A percentile compares a stretch with the other conserved stretches of the same genome.
Evolutionary conservation across 768 basidiomycete species (phyloP).

Genomic region (Amanita rubescens): DNA sequence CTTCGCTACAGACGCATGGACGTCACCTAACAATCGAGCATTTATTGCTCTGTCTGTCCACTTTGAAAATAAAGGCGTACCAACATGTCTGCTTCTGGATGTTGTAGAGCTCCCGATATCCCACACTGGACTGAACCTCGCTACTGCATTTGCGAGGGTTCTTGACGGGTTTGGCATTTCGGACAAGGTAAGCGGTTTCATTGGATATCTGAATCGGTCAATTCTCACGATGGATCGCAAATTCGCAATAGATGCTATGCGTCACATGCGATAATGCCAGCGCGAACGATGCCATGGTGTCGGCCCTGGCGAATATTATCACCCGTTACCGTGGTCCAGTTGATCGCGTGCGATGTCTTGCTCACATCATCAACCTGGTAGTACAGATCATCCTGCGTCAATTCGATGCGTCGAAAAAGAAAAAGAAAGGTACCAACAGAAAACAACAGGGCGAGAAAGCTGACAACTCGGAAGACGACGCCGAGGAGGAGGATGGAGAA

Average conservation of each 20-base stretch:
- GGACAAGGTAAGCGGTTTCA: constrained; percentile 20
- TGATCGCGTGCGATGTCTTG: too few relatives aligned
- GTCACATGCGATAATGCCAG: constrained; percentile 29
- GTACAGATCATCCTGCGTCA: too few relatives aligned
- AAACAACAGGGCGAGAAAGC: too few relatives aligned
- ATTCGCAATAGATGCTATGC: constrained; percentile 19
- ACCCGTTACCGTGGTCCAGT: not conserved
- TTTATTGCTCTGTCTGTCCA: constrained; percentile 27
- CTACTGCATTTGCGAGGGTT: constrained; percentile 22
- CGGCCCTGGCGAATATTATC: constrained; percentile 13
- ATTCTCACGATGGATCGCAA: not conserved
- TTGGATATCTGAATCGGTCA: not conserved
- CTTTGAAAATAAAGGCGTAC: constrained; percentile 22
- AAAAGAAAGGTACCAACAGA: too few relatives aligned
- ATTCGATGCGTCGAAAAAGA: too few relatives aligned
- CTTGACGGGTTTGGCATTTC: constrained; percentile 26
- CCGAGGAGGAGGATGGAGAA: too few relatives aligned
- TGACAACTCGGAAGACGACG: too few relatives aligned
- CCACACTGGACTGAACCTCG: constrained; percentile 28
- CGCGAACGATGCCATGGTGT: constrained; percentile 28
- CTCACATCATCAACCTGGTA: too few relatives aligned
- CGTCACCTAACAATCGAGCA: constrained; percentile 1
- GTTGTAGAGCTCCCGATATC: constrained; percentile 28
- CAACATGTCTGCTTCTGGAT: constrained; percentile 25
- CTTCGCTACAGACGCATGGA: constrained; percentile 28